Conservation (phyloP, 2,329 filamentous ascomycete genomes). For the Diplodia seriata region DNA sequence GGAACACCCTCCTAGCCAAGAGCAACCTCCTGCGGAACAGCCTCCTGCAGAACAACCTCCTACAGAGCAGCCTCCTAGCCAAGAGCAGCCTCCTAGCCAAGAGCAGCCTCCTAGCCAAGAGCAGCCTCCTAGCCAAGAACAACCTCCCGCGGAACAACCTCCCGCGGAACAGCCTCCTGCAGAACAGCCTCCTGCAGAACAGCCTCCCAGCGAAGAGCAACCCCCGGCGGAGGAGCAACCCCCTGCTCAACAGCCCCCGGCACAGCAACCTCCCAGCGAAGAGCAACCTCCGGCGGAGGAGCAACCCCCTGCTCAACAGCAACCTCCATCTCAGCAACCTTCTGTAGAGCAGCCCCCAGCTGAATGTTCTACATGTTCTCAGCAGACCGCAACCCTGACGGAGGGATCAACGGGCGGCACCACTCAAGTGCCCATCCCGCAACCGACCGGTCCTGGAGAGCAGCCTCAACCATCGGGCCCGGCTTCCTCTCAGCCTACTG, state of each 20-base stretch:
- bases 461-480: background rate
- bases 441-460: background rate
- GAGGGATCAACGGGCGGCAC: no score
- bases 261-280: background rate
- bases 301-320: background rate
- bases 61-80: background rate
- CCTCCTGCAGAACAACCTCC: background rate
- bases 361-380: background rate
- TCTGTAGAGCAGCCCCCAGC: background rate
- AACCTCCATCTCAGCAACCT: background rate
- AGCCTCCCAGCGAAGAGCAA: background rate
- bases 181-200: background rate
- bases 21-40: background rate
- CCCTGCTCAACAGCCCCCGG: background rate
- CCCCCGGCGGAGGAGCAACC: background rate
- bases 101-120: background rate
- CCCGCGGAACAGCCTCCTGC: background rate
- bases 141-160: background rate
- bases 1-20: background rate
- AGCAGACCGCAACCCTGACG: background rate
- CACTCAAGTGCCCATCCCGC: no score
- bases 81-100: background rate
- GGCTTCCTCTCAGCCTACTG: no score
- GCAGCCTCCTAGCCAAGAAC: background rate
- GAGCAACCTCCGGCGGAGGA: background rate